Percentiles rank a stretch among this genome's conserved stretches.
phyloP scores from a whole-genome alignment of 139 green algal genomes.

The Yamagishiella unicocca region DNA sequence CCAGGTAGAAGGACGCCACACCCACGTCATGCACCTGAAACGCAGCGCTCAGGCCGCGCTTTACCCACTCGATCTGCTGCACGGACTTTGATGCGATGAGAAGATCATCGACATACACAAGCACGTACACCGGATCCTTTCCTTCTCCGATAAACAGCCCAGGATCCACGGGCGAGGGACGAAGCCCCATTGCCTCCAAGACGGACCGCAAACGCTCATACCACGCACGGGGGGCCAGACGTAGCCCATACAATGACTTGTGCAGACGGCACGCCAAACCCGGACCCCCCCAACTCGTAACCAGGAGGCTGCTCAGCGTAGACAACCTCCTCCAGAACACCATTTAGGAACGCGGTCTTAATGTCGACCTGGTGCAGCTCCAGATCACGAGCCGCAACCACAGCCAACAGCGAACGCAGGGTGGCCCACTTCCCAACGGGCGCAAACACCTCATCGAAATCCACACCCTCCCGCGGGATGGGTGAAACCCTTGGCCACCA shows the following conservation, averaged over 20 bases:
- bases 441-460: conserved; percentile 62
- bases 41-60: too few species aligned
- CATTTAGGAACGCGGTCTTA: conserved; percentile 72
- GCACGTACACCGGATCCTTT: not conserved
- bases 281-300: not conserved
- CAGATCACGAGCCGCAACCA: conserved; percentile 50
- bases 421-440: conserved; percentile 31
- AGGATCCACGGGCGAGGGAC: conserved; percentile 50
- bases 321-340: conserved; percentile 53
- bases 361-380: conserved; percentile 69
- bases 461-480: conserved; percentile 57
- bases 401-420: conserved; percentile 47
- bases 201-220: conserved; percentile 48
- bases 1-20: too few species aligned
- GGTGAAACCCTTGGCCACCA: conserved; percentile 68
- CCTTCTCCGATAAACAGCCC: conserved; percentile 45
- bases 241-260: conserved; percentile 65
- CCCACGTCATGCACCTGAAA: too few species aligned
- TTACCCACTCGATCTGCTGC: not conserved
- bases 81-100: not conserved
- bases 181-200: conserved; percentile 52
- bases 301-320: conserved; percentile 57
- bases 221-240: conserved; percentile 66
- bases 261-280: conserved; percentile 24
- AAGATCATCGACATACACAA: conserved; percentile 56